Base-by-base conservation (phyloP, 2,329 filamentous ascomycete species). In the Penicillium sp. region DNA sequence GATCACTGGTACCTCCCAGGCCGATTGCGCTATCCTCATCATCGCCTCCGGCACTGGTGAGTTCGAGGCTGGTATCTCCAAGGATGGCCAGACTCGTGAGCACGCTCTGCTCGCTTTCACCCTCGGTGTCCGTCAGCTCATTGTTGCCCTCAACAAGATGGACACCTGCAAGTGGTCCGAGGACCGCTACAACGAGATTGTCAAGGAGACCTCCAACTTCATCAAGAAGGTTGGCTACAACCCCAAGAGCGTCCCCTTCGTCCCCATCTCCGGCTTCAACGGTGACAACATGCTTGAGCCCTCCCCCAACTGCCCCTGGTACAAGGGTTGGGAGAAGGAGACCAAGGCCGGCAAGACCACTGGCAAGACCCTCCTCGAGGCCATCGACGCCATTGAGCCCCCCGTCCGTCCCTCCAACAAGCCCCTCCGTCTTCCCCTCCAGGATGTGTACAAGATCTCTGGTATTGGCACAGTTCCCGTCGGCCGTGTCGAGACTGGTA, bases 181-280 rank as follows among this genome's bases (percentile, higher is more conserved):
- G 91, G 85, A 89, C 71, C 94, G 95, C 86, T 98, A 85, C 92
- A 85, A 93, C 80, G 95, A 98, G 84, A 98, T 99, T 83, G 94
- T 98, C 90, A 98, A 98, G 93, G 95, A 99, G 89, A 97, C 93
- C 76, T 96, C 93, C 85, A 90, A 87, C 88, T 98, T 98, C 92
- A 97, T 99, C 92, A 99, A 98, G 94, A 98, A 99, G 93, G 94
- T 98, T 84, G 95, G 95, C 83, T 99, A 94, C 92, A 97, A 98
- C 92, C 94, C 95, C 86, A 98, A 98, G 92, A 82, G 85, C 76
- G 93, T 98, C 80, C 87, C 94, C 76, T 99, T 99, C 88, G 95
- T 99, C 79, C 95, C 95, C 81, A 98, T 99, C 91, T 98, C 95
- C 77, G 95, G 95, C 76, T 99, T 99, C 93, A 90, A 99, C 89